These are phyloP conservation scores for Phaseolus coccineus DNA, from an alignment of 331 rosid species.

Conservation along the genomic window DNA sequence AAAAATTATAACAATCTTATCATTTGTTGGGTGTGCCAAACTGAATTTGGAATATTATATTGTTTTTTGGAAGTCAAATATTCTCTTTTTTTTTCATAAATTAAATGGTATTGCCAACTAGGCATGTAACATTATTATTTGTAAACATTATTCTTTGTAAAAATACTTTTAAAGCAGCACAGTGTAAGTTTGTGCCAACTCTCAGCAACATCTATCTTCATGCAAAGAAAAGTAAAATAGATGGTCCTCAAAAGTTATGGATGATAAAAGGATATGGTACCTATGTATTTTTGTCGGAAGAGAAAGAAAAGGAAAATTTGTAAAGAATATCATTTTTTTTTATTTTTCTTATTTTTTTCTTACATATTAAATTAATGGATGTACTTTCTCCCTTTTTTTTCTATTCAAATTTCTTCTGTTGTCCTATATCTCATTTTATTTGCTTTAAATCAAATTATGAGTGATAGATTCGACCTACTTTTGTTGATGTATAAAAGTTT, in stretches of 20 bases:
- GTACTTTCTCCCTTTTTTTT: no score
- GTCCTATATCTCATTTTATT: no score
- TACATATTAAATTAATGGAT: no score
- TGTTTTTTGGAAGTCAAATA: slow-evolving; percentile 28
- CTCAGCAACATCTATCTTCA: background rate
- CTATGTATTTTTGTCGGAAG: background rate
- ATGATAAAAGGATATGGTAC: background rate
- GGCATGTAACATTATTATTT: slow-evolving; percentile 36
- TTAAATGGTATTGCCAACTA: background rate
- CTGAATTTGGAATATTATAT: slow-evolving; percentile 39
- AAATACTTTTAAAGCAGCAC: slow-evolving; percentile 25
- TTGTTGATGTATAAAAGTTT: no score
- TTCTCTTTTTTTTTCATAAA: slow-evolving; percentile 30
- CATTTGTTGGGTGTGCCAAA: background rate
- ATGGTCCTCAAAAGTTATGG: background rate
- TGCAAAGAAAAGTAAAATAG: background rate
- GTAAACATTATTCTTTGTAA: slow-evolving; percentile 14
- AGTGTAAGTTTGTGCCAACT: slow-evolving; percentile 47
- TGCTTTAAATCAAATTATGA: no score
- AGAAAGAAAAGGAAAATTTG: background rate
- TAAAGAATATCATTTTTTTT: background rate
- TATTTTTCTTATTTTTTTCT: background rate
- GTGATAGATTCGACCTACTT: no score
- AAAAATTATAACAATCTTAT: background rate
- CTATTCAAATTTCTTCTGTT: no score